A percentile compares a stretch with the other conserved stretches of the same genome.
Evolutionary conservation across 768 basidiomycete species (phyloP).

Genomic region (Rhizopogon vulgaris): DNA sequence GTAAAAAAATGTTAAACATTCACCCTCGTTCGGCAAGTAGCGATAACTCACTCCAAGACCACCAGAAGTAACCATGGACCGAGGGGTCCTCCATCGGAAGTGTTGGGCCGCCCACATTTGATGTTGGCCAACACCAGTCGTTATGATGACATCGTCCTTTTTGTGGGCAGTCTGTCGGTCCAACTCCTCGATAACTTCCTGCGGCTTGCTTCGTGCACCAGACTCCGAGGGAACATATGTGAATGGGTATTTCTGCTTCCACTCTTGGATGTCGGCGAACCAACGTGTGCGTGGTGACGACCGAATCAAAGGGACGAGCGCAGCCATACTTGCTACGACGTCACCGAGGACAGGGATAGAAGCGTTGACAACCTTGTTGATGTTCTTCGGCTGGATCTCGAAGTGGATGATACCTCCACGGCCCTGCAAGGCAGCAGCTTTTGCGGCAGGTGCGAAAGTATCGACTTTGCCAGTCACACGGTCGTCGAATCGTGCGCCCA

Average conservation of each 20-base stretch:
- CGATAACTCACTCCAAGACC: slow-evolving; percentile 78
- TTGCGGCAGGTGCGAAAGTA: slow-evolving; percentile 86
- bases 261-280: slow-evolving; percentile 75
- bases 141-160: slow-evolving; percentile 83
- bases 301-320: slow-evolving; percentile 76
- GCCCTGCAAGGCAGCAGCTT: slow-evolving; percentile 76
- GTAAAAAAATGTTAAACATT: slow-evolving; percentile 1
- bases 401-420: slow-evolving; percentile 98
- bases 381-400: slow-evolving; percentile 96
- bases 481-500: slow-evolving; percentile 96
- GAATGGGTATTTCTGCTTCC: slow-evolving; percentile 91
- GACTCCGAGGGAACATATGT: slow-evolving; percentile 60
- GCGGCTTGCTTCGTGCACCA: slow-evolving; percentile 79
- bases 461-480: slow-evolving; percentile 92
- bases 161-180: slow-evolving; percentile 69
- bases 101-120: slow-evolving; percentile 99
- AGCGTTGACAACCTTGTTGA: slow-evolving; percentile 98
- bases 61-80: slow-evolving; percentile 87
- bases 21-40: background rate
- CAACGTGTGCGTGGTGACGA: slow-evolving; percentile 62
- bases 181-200: slow-evolving; percentile 93
- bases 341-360: slow-evolving; percentile 93
- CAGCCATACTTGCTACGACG: slow-evolving; percentile 75
- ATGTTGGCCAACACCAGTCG: slow-evolving; percentile 98
- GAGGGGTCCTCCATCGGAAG: slow-evolving; percentile 85